Percentiles rank a stretch among this genome's conserved stretches.
Evolutionary conservation across 768 basidiomycete genomes (phyloP).

Genomic region (Exidia glandulosa): DNA sequence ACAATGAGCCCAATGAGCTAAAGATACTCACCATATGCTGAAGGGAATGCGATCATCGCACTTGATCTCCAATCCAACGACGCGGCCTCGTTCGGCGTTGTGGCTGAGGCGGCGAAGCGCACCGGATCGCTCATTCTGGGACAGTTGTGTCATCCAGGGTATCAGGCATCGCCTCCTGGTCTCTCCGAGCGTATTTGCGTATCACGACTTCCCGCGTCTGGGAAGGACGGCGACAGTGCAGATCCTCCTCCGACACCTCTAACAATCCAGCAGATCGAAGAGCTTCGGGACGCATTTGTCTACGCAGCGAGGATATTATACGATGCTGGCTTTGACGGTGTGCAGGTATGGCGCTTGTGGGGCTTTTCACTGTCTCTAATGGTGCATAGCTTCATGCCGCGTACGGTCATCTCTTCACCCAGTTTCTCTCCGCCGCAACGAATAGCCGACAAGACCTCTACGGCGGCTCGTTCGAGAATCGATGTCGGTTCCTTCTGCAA

Average conservation of each 20-base stretch:
- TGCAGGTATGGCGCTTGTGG: not conserved
- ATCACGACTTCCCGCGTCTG: not conserved
- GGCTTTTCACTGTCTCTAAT: not conserved
- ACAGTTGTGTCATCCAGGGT: not conserved
- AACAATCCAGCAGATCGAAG: not conserved
- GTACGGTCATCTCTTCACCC: conserved; percentile 20
- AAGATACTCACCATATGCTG: not conserved
- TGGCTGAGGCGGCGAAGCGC: not conserved
- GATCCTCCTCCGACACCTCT: not conserved
- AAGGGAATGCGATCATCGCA: not conserved
- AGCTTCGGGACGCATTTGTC: not conserved
- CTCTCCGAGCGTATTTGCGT: not conserved
- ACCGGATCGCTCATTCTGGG: not conserved
- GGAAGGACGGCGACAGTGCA: not conserved
- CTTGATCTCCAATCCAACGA: not conserved
- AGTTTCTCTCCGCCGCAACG: conserved; percentile 28
- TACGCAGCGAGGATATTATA: not conserved
- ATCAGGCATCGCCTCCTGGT: not conserved
- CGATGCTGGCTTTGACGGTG: not conserved
- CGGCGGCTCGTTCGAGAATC: conserved; percentile 32
- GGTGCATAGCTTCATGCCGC: conserved; percentile 23
- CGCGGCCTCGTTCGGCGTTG: not conserved
- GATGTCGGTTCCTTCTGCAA: conserved; percentile 29
- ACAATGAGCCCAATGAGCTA: not conserved
- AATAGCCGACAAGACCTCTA: conserved; percentile 33